A percentile compares a stretch with the other conserved stretches of the same genome.
phyloP scores from a whole-genome alignment of 2,329 filamentous ascomycete species.

The Phaeosphaeriaceae sp. region DNA sequence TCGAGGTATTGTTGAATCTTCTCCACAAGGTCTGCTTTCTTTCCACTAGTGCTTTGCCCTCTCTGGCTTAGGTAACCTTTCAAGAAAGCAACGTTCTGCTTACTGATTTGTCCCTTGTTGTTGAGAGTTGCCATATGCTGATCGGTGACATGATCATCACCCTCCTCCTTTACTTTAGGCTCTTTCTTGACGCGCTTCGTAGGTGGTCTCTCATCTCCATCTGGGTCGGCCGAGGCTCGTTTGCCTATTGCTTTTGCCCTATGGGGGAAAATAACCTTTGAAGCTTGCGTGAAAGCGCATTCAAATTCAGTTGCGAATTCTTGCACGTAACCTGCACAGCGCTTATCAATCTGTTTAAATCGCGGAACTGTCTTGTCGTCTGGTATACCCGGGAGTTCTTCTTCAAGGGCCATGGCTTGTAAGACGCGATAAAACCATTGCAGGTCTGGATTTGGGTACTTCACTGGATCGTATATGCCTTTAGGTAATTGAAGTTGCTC shows the following conservation, averaged over 20 bases:
- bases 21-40: constrained; percentile 48
- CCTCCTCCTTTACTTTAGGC: constrained; percentile 28
- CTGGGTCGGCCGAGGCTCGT: constrained; percentile 51
- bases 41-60: constrained; percentile 31
- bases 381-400: constrained; percentile 77
- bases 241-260: constrained; percentile 45
- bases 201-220: constrained; percentile 26
- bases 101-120: constrained; percentile 52
- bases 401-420: constrained; percentile 88
- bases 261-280: constrained; percentile 49
- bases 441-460: constrained; percentile 88
- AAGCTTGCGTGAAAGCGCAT: constrained; percentile 56
- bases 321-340: constrained; percentile 77
- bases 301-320: constrained; percentile 77
- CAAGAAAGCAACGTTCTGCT: constrained; percentile 46
- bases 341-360: constrained; percentile 84
- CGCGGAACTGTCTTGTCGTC: constrained; percentile 85
- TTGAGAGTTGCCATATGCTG: constrained; percentile 53
- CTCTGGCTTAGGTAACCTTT: constrained; percentile 41
- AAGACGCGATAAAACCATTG: constrained; percentile 98
- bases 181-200: constrained; percentile 39
- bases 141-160: constrained; percentile 46
- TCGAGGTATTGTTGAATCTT: constrained; percentile 46
- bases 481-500: constrained; percentile 89
- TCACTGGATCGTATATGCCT: constrained; percentile 79